These are phyloP conservation scores for Arthrobotrys conoides DNA, from an alignment of 2,329 filamentous ascomycete species.

Conservation along the genomic window DNA sequence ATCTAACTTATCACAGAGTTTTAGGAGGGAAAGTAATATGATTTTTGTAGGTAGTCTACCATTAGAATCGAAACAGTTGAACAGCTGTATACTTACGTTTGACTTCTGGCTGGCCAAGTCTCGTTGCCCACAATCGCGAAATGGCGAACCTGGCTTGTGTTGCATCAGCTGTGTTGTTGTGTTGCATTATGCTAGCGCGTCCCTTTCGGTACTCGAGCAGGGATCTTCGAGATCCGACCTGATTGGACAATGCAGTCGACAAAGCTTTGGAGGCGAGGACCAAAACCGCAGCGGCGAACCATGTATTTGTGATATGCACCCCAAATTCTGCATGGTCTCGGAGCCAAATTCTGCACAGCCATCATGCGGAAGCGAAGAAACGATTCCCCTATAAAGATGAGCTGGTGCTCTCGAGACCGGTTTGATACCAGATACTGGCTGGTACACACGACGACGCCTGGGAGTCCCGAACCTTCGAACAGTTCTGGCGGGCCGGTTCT, in stretches of 20 bases:
- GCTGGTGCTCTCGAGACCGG: background rate
- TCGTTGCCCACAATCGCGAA: too few relatives aligned
- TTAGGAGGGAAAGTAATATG: too few relatives aligned
- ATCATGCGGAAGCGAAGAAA: conserved; percentile 5
- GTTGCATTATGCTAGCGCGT: conserved; percentile 12
- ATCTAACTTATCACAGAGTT: too few relatives aligned
- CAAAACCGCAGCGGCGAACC: conserved; percentile 15
- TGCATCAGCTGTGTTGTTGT: background rate
- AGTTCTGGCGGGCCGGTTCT: too few relatives aligned
- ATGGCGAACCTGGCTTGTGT: background rate
- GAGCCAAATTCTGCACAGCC: conserved; percentile 17
- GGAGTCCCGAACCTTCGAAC: background rate
- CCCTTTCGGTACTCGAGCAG: background rate
- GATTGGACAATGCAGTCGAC: conserved; percentile 4
- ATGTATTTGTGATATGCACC: conserved; percentile 1
- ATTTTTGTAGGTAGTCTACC: too few relatives aligned
- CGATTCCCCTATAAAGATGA: background rate
- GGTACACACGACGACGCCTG: background rate
- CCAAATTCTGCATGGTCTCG: conserved; percentile 20
- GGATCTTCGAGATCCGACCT: background rate
- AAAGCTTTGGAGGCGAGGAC: conserved; percentile 14
- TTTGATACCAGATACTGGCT: background rate
- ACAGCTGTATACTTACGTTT: too few relatives aligned
- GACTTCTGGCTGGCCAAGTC: too few relatives aligned
- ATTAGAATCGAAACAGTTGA: too few relatives aligned